Base-by-base conservation (phyloP, 495 filamentous ascomycete species). In the Tuber melanosporum region DNA sequence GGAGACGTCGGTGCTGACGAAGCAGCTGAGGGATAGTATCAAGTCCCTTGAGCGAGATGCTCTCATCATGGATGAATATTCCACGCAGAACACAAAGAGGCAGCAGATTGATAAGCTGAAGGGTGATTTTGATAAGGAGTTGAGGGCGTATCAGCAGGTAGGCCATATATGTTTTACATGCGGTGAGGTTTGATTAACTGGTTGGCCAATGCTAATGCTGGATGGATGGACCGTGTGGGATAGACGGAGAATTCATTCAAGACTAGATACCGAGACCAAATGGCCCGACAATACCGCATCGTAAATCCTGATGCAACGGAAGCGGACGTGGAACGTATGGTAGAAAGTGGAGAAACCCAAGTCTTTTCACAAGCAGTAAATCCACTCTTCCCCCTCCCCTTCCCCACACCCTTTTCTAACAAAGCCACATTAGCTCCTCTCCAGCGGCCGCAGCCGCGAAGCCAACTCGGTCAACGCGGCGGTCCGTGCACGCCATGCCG, bases 401-500 rank as follows among this genome's bases (percentile, higher is more conserved):
- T 77, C 70, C 46, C 39, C 6, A 17, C 46, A 72, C 47, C 41
- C 62, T 9, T 73, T 32, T 19, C 32, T 71, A 76, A 84, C 69
- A 78, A 81, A 71, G 52, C 76, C 75, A 49, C 57, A 72, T 75
- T 74, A 93, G 91, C 90, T 93, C 80, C 89, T 90, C 78, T 88
- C 87, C 81, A 92, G 91, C 87, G 89, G 90, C 77, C 87, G 87
- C 69, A 91, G 89, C 71, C 88, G 85, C 72, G 77, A 89, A 82
- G 91, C 91, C 62, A 86, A 86, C 3, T 88, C 88, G 6, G 90
- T 92, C 19, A 90, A 92, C 70, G 90, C 90, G 78, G 89, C 89
- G 70, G 91, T 93, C 32, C 90, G 90, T 76, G 91, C 91, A n/a
- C 90, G 92, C 72, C 91, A 93, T 84, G 89, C 90, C 77, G 91